These are phyloP conservation scores for Fomitopsis pulvina DNA, from an alignment of 768 basidiomycete genomes.

Conservation along the genomic window DNA sequence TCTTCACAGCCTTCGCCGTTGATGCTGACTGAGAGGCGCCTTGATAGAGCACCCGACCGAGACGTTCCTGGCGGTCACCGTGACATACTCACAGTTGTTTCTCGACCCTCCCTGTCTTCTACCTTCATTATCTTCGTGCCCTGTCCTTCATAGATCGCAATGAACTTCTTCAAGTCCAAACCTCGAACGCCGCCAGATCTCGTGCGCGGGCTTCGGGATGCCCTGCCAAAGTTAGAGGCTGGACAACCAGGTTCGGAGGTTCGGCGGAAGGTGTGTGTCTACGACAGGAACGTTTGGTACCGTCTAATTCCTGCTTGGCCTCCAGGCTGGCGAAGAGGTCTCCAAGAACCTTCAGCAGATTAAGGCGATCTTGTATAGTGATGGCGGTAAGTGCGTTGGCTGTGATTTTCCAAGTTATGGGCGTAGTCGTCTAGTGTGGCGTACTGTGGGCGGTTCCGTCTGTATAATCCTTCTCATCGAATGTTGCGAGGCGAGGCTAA, in stretches of 20 bases:
- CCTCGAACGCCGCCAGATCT: conserved; percentile 83
- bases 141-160: conserved; percentile 21
- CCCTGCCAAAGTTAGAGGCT: conserved; percentile 68
- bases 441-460: too few species aligned
- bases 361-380: conserved; percentile 82
- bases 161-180: conserved; percentile 97
- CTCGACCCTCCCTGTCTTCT: neutral
- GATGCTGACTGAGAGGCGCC: neutral
- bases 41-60: neutral
- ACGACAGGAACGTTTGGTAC: neutral
- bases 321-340: conserved; percentile 82
- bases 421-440: neutral
- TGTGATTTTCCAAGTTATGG: too few species aligned
- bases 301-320: neutral
- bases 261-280: conserved; percentile 62
- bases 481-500: too few species aligned
- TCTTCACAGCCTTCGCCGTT: neutral
- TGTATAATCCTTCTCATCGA: conserved; percentile 1
- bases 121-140: neutral
- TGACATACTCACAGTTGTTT: neutral
- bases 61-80: conserved; percentile 2
- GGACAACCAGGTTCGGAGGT: conserved; percentile 71
- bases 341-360: conserved; percentile 87
- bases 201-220: conserved; percentile 74
- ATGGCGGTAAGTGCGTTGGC: conserved; percentile 60